These are phyloP conservation scores for Funneliformis mosseae DNA, from an alignment of 192 early-diverging fungal species.

Conservation along the genomic window DNA sequence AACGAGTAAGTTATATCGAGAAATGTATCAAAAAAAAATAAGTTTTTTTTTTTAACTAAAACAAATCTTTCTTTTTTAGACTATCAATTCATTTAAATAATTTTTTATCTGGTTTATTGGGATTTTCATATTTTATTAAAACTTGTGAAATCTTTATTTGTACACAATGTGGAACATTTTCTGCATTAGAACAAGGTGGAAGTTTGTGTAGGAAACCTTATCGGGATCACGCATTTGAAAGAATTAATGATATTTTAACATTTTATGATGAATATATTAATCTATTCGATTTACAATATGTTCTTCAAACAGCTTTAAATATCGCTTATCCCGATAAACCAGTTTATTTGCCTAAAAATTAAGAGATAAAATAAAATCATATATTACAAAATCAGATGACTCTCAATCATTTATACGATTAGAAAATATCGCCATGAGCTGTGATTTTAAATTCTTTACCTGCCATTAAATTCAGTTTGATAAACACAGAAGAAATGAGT, in stretches of 20 bases:
- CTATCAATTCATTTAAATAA: background rate
- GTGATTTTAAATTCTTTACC: too few species aligned
- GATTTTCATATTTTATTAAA: constrained; percentile 20
- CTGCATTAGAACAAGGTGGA: constrained; percentile 8
- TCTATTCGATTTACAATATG: constrained; percentile 12
- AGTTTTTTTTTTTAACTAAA: too few species aligned
- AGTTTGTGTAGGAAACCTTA: constrained; percentile 9
- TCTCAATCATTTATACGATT: too few species aligned
- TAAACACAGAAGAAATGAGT: too few species aligned
- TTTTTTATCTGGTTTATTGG: background rate
- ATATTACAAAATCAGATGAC: too few species aligned
- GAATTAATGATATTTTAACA: background rate
- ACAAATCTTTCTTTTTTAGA: background rate
- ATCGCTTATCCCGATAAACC: constrained; percentile 19
- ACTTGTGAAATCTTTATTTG: background rate
- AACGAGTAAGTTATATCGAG: background rate
- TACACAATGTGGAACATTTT: background rate
- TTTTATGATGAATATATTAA: constrained; percentile 18
- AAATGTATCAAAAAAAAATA: background rate
- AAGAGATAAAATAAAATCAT: too few species aligned
- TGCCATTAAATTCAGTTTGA: too few species aligned
- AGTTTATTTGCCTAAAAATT: background rate
- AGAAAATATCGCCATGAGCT: too few species aligned
- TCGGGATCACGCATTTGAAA: background rate
- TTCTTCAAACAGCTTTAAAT: background rate